Base-by-base conservation (phyloP, 192 early-diverging fungal species). In the Coemansia sp. region DNA sequence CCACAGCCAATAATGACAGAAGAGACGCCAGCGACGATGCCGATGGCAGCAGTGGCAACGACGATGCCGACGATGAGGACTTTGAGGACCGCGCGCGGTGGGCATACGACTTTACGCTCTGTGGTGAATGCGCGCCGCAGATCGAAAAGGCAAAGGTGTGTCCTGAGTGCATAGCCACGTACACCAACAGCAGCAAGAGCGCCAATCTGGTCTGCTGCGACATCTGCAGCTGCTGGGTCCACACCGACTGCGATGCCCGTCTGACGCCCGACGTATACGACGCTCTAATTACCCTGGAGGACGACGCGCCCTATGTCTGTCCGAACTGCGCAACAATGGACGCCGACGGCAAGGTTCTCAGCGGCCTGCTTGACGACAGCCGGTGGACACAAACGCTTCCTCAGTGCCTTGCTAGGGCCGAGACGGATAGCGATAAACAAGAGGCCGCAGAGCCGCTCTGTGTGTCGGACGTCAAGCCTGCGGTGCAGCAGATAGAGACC, bases 201-300 rank as follows among this genome's bases (percentile, higher is more conserved):
- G n/a, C 81, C 34, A 83, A 71, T 28, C 86, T 88, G 85, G 83
- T 88, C 16, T 82, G 82, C 69, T 88, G 85, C 58, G 86, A 88
- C 47, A 68, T 82, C 8, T 88, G 86, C 55, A 65, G 68, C 6
- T 59, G 69, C 20, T 88, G 86, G 86, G 68, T 88, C 4, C 86
- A 88, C 66, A 57, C 79, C 6, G 73, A 67, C 24, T 88, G 86
- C 61, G 86, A 88, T 27, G 62, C 67, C 0, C 46, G 60, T 0
- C 60, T 86, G 25, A 74, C 80, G 9, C 74, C 83, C 6, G 47
- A 51, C 0, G 85, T 85, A 8, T 88, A 86, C 39, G 83, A 86
- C 19, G 72, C 78, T n/a, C 56, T 88, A 28, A 79, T 83, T 3
- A 69, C 84, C 32, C 78, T 82, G 14, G 75, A 78, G 35, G 84